A percentile compares a stretch with the other conserved stretches of the same genome.
These are phyloP conservation scores for Platanthera zijinensis DNA, from an alignment of 106 monocot genomes.

Conservation along the genomic window DNA sequence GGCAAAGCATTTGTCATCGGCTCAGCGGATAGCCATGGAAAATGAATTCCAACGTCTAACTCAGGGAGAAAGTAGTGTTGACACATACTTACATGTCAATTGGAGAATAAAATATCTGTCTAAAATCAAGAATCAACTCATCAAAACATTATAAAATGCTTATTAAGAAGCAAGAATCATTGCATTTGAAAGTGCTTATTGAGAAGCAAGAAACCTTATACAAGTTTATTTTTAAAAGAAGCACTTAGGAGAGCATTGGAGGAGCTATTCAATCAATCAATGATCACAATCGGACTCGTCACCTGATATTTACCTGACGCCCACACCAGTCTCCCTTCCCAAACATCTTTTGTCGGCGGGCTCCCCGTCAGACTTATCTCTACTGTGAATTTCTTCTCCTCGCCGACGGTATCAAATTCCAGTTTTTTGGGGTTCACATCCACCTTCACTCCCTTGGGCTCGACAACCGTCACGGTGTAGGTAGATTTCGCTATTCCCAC, in stretches of 20 bases:
- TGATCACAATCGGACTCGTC: not conserved
- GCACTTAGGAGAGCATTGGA: not conserved
- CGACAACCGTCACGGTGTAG: conserved; percentile 8
- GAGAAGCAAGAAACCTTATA: no score
- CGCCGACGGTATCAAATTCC: conserved; percentile 4
- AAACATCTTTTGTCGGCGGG: not conserved
- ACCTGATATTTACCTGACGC: not conserved
- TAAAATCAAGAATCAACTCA: no score
- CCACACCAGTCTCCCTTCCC: not conserved
- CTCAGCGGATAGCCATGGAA: no score
- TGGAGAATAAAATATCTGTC: no score
- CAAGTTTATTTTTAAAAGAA: no score
- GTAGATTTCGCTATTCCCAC: conserved; percentile 13
- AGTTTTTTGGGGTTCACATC: conserved; percentile 16
- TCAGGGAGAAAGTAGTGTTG: no score
- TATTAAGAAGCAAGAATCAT: no score
- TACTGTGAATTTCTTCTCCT: not conserved
- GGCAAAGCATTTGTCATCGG: no score
- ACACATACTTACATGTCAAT: no score
- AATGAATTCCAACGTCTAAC: no score
- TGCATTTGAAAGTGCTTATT: no score
- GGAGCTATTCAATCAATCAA: not conserved
- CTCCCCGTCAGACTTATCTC: not conserved
- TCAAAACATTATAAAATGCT: no score
- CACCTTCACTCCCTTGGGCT: conserved; percentile 13